phyloP scores from a whole-genome alignment of 2,329 filamentous ascomycete genomes.

The Trichoderma lentiforme region DNA sequence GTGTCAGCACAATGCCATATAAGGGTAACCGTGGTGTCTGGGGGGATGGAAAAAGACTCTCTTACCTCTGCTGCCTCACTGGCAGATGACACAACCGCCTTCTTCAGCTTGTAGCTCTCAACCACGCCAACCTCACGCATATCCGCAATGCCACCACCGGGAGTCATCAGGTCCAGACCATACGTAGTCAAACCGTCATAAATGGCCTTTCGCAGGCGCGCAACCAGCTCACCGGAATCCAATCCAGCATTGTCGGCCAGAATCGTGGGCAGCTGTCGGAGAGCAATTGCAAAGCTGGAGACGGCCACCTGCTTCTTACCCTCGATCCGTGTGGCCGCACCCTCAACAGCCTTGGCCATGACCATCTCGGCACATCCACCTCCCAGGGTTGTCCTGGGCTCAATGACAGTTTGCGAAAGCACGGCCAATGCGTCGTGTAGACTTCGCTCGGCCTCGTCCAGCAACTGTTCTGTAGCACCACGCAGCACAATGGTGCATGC shows the following conservation, averaged over 20 bases:
- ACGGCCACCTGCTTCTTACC: slow-evolving; percentile 97
- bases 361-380: slow-evolving; percentile 98
- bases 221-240: slow-evolving; percentile 91
- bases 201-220: slow-evolving; percentile 85
- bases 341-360: slow-evolving; percentile 97
- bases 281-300: slow-evolving; percentile 79
- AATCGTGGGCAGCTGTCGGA: slow-evolving; percentile 92
- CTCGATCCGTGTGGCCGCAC: slow-evolving; percentile 86
- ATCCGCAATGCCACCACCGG: slow-evolving; percentile 88
- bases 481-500: slow-evolving; percentile 96
- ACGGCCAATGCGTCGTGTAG: slow-evolving; percentile 95
- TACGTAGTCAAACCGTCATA: slow-evolving; percentile 93
- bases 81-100: slow-evolving; percentile 93
- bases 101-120: slow-evolving; percentile 98
- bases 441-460: slow-evolving; percentile 94
- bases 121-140: slow-evolving; percentile 95
- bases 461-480: slow-evolving; percentile 91
- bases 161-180: slow-evolving; percentile 82
- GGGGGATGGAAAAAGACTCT: slow-evolving; percentile 7
- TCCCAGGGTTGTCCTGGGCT: slow-evolving; percentile 89
- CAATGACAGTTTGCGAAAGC: slow-evolving; percentile 91
- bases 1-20: neutral
- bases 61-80: slow-evolving; percentile 94
- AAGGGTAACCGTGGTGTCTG: no score
- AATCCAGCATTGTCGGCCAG: slow-evolving; percentile 96